Evolutionary conservation across 192 early-diverging fungal genomes (phyloP), one percentile per base, ranked within the genome.

Genomic region (Backusella westeae): DNA sequence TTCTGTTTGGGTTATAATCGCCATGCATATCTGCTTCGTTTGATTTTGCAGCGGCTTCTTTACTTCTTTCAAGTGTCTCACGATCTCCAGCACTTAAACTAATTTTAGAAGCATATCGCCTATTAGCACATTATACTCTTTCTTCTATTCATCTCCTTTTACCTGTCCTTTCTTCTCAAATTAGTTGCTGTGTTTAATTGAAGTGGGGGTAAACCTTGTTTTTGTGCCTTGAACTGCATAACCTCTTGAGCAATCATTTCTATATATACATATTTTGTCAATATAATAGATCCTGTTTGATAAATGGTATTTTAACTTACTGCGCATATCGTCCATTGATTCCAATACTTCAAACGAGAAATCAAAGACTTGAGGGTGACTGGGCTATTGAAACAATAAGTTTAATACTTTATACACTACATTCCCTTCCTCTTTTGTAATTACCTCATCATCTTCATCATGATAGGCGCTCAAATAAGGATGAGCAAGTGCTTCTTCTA

Each of bases 401-500:
- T 29, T 29, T 8, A 63, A 4, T 63, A 56, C 4, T 3, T 29
- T 1, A 29, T 12, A 23, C 1, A 23, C 8, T 12, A 4, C 56
- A 3, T 26, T 29, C 26, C 10, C 19, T 53, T 21, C 21, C 0
- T 21, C 21, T 29, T 63, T 12, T 63, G 12, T 34, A 19, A 17
- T 56, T 71, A 79, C 81, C 81, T 85, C 83, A 56, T 85, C 83
- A 69, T 77, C 82, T 36, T 77, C 76, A 75, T 85, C 81, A 35
- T 82, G 81, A 52, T 90, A 90, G 26, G 87, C 85, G 26, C 86
- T 88, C 82, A 99, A 79, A 80, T 96, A 99, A 38, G 96, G 95
- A 83, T 99, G 98, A 19, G 80, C 81, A 15, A 99, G 88, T 32
- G 97, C 96, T 72, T 97, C 90, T 77, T 95, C 94, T 38, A 96